Base-by-base conservation (phyloP, 129 eudicot genomes). In the Ambrosia trifida region DNA sequence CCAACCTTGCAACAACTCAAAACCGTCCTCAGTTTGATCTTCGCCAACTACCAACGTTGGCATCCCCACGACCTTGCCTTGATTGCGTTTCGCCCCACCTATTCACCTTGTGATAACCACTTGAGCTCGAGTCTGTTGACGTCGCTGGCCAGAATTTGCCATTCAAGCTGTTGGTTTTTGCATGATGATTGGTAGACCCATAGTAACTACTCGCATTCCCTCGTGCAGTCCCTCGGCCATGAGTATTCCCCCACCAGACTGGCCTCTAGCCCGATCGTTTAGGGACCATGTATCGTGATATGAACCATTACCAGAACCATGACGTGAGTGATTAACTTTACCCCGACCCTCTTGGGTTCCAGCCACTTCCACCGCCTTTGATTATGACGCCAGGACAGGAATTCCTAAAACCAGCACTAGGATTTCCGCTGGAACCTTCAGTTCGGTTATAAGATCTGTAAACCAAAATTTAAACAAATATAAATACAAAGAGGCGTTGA, bases 311-410 rank as follows among this genome's bases (percentile, higher is more conserved):
- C 33, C 53, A 43, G 54, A 63, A 16, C 12, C 10, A 63, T 5
- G 7, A 33, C 4, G 4, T 11, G 10, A 12, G 2, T n/a, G 28
- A 0, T 63, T 4, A 47, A 9, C 47, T 68, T 10, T 16, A 17
- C 68, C 69, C 58, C 76, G 17, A n/a, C 69, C 69, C n/a, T 46
- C 60, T 72, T 2, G 69, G 47, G 31, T 30, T 72, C 76, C 76
- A 72, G 3, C 76, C 76, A n/a, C 68, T 72, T 58, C 59, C 59
- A 0, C 53, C 60, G 2, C 76, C 28, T 36, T 8, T 3, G 2
- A 2, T 53, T 53, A 19, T 14, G n/a, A 43, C 46, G 6, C 36
- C 28, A 36, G 68, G 36, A 35, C 40, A 35, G 6, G 40, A n/a
- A n/a, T n/a, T n/a, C n/a, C n/a, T n/a, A n/a, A n/a, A n/a, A n/a